A percentile compares a stretch with the other conserved stretches of the same genome.
phyloP scores from a whole-genome alignment of 2,329 filamentous ascomycete genomes.

The Ophiostoma australiae region DNA sequence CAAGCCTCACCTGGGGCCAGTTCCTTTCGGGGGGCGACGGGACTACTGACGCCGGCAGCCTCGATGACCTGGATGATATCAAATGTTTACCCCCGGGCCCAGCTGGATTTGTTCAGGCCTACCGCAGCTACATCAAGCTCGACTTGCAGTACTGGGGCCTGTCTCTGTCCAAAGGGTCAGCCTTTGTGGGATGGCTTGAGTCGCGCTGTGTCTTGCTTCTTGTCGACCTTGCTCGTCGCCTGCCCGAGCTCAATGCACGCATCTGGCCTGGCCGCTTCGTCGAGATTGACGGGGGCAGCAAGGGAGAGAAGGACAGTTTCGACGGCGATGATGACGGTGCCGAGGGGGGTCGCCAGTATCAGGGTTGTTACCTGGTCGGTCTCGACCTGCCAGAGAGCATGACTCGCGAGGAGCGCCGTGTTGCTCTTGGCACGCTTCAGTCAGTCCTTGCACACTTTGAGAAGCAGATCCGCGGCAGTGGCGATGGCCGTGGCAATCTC shows the following conservation, averaged over 20 bases:
- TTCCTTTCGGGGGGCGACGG: conserved; percentile 36
- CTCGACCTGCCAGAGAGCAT: conserved; percentile 38
- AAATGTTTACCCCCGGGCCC: conserved; percentile 31
- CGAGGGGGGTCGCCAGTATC: conserved; percentile 44
- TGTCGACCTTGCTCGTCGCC: conserved; percentile 51
- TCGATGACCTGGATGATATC: no score
- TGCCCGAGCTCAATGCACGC: conserved; percentile 48
- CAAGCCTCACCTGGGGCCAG: background rate
- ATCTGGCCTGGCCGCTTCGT: conserved; percentile 62
- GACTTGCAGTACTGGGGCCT: conserved; percentile 62
- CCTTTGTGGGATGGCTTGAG: conserved; percentile 60
- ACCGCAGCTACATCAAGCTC: conserved; percentile 55
- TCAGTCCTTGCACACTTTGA: conserved; percentile 46
- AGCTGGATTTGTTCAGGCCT: conserved; percentile 47
- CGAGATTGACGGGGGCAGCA: conserved; percentile 29
- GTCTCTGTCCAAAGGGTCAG: conserved; percentile 49
- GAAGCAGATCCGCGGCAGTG: conserved; percentile 37
- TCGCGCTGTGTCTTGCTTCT: conserved; percentile 55
- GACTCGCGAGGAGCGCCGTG: conserved; percentile 40
- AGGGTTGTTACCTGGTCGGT: conserved; percentile 59
- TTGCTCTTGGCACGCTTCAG: conserved; percentile 42
- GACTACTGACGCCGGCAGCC: conserved; percentile 8
- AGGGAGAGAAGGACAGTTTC: conserved; percentile 14
- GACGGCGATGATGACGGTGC: conserved; percentile 34
- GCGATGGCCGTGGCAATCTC: conserved; percentile 32